Base-by-base conservation (phyloP, 139 green algal species). In the Eudorina sp. region DNA sequence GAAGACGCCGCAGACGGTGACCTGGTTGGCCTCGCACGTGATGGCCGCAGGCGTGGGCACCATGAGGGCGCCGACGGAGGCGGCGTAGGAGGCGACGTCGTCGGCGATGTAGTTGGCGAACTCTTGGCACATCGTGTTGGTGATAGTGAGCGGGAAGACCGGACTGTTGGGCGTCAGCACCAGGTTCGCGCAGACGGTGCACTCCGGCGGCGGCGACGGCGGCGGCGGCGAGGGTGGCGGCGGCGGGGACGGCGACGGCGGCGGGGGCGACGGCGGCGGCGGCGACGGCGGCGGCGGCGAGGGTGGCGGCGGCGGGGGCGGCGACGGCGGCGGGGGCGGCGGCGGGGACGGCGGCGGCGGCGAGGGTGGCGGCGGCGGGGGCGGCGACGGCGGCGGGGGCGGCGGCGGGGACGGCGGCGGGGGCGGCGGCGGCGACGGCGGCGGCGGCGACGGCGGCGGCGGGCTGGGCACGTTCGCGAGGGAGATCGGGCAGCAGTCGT, bases 401-500 rank as follows among this genome's bases (percentile, higher is more conserved):
- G 66, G 38, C 11, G 66, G 31, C 31, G 70, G 70, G 1, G 70
- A 41, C 8, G 70, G 70, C 4, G 40, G 70, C 38, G 70, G 40
- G 1, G 70, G 41, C 9, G 70, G 19, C 25, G 70, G 70, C 38
- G 70, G 70, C 1, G 70, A 23, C 41, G 70, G 70, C 70, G 73
- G 43, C 73, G 73, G 73, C 25, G 73, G 73, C 9, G 73, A 43
- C 4, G 73, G 73, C 3, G 75, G 75, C 31, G 75, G 75, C 75
- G 75, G 75, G 7, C 29, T 46, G 2, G 48, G 75, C 75, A 83
- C 48, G 75, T 48, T 48, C 31, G 36, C 31, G 9, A 51, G n/a
- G 18, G 75, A 69, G 48, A 83, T 46, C 19, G 75, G 75, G n/a
- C 75, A 83, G 51, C 75, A 83, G 51, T 66, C 34, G 7, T 36